Evolutionary conservation across 2,329 filamentous ascomycete genomes (phyloP).

Genomic region (Monosporascus sp.): DNA sequence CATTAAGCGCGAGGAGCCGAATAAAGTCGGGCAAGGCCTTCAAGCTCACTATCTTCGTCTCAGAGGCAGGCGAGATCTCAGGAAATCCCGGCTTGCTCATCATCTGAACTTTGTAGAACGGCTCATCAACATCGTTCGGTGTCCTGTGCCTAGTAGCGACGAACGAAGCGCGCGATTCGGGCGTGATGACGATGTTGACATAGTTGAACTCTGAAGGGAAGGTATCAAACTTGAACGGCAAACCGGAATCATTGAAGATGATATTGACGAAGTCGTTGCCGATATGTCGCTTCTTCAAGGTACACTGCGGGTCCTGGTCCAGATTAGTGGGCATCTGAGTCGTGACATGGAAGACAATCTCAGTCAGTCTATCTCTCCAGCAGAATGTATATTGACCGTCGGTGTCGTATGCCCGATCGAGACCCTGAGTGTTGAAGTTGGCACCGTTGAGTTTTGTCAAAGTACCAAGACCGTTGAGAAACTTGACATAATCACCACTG

Average conservation of each 20-base stretch:
- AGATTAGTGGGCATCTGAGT: slow-evolving; percentile 95
- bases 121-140: slow-evolving; percentile 34
- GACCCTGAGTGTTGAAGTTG: slow-evolving; percentile 86
- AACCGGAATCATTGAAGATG: slow-evolving; percentile 94
- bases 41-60: slow-evolving; percentile 83
- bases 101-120: slow-evolving; percentile 85
- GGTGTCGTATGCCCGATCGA: slow-evolving; percentile 70
- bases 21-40: slow-evolving; percentile 81
- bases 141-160: slow-evolving; percentile 47
- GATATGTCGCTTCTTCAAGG: slow-evolving; percentile 88
- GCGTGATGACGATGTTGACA: slow-evolving; percentile 93
- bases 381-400: slow-evolving; percentile 89
- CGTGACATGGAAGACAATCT: slow-evolving; percentile 91
- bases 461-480: slow-evolving; percentile 77
- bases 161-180: slow-evolving; percentile 74
- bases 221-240: slow-evolving; percentile 82
- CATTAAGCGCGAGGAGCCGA: slow-evolving; percentile 83
- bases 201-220: slow-evolving; percentile 96
- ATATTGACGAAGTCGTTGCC: slow-evolving; percentile 98
- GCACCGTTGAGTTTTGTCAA: slow-evolving; percentile 76
- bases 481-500: slow-evolving; percentile 81
- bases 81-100: slow-evolving; percentile 87
- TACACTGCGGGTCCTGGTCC: slow-evolving; percentile 68
- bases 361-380: slow-evolving; percentile 91
- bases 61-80: slow-evolving; percentile 82